Conservation (phyloP, 2,329 filamentous ascomycete species). For the Penicillium vulpinum region DNA sequence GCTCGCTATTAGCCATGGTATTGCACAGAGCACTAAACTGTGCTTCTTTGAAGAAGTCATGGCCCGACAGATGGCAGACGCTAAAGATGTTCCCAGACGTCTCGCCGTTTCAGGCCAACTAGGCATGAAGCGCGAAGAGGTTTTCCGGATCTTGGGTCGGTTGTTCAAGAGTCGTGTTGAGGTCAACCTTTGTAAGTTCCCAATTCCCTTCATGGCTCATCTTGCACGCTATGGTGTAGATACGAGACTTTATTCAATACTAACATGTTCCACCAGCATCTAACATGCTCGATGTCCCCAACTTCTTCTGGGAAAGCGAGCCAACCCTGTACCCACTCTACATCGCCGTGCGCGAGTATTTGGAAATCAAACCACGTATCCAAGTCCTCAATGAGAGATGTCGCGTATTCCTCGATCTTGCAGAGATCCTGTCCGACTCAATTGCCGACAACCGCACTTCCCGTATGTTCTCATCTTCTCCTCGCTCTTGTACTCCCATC, state of each 20-base stretch:
- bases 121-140: constrained; percentile 87
- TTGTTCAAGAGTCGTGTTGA: constrained; percentile 94
- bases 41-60: constrained; percentile 96
- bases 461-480: constrained; percentile 41
- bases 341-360: constrained; percentile 89
- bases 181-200: constrained; percentile 85
- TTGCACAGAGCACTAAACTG: constrained; percentile 94
- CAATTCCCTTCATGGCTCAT: background rate
- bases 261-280: constrained; percentile 60
- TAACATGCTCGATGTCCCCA: constrained; percentile 93
- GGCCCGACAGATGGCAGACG: constrained; percentile 89
- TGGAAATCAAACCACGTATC: constrained; percentile 94
- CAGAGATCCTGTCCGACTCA: constrained; percentile 88
- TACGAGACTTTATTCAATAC: background rate
- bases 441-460: constrained; percentile 96
- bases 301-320: constrained; percentile 84
- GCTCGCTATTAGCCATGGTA: constrained; percentile 93
- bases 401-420: constrained; percentile 91
- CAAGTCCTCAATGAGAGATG: constrained; percentile 97
- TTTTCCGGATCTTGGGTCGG: constrained; percentile 85
- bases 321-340: constrained; percentile 94
- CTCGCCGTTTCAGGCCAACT: constrained; percentile 86
- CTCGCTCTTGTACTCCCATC: background rate
- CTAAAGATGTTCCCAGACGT: constrained; percentile 86
- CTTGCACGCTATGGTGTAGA: background rate